phyloP scores from a whole-genome alignment of 352 stramenopile species.

The Globisporangium irregulare region DNA sequence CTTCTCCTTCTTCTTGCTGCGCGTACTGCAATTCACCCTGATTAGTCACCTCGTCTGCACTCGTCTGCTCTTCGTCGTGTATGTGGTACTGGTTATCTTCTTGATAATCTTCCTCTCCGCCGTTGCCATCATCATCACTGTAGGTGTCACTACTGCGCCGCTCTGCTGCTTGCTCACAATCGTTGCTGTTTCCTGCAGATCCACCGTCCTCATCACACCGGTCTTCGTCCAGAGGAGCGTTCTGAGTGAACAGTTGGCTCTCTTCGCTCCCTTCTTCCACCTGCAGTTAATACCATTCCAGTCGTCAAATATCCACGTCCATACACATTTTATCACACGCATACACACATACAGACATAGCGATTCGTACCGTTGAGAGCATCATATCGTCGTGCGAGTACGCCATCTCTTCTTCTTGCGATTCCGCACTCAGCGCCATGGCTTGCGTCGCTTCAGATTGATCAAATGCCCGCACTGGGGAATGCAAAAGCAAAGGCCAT shows the following conservation, averaged over 20 bases:
- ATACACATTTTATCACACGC: neutral
- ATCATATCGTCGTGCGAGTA: constrained; percentile 1
- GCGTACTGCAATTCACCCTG: neutral
- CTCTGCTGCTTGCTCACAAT: neutral
- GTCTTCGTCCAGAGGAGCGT: neutral
- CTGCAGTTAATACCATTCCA: neutral
- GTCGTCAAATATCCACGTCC: neutral
- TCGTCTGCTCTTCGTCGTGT: neutral
- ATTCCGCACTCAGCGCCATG: constrained; percentile 6
- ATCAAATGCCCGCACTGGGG: neutral
- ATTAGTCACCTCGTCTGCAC: neutral
- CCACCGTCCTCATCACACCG: neutral
- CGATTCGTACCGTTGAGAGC: constrained; percentile 4
- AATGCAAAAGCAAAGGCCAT: neutral
- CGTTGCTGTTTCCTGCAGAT: neutral
- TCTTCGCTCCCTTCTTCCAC: constrained; percentile 11
- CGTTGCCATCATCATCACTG: neutral
- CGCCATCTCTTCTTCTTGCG: constrained; percentile 1
- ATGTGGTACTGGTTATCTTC: neutral
- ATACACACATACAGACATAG: neutral
- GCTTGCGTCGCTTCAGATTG: neutral
- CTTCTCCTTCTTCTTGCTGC: neutral
- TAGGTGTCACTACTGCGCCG: neutral
- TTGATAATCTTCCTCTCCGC: neutral
- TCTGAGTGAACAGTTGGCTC: constrained; percentile 3